Evolutionary conservation across 2,329 filamentous ascomycete genomes (phyloP).

Genomic region (Sarocladium kiliense): DNA sequence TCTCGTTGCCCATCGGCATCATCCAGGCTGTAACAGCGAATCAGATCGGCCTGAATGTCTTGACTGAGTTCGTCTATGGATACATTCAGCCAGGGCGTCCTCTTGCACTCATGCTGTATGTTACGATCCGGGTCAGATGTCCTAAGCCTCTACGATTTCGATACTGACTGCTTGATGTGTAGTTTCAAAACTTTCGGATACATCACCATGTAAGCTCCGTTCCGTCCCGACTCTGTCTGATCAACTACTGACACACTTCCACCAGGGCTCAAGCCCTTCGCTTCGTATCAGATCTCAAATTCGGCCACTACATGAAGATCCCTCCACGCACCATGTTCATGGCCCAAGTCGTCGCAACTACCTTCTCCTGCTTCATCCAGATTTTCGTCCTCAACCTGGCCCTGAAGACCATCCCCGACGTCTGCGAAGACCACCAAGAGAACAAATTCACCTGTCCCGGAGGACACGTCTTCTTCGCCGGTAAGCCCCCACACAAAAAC

Average conservation of each 20-base stretch:
- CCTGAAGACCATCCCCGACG: conserved; percentile 53
- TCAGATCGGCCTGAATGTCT: conserved; percentile 67
- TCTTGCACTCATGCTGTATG: conserved; percentile 66
- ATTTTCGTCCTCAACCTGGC: conserved; percentile 59
- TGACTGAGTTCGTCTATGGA: conserved; percentile 69
- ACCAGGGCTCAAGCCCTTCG: conserved; percentile 48
- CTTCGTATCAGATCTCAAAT: conserved; percentile 63
- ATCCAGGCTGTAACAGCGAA: conserved; percentile 67
- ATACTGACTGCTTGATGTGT: neutral
- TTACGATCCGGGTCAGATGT: too few species aligned
- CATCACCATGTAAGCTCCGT: conserved; percentile 45
- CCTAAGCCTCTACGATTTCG: too few species aligned
- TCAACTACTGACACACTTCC: neutral
- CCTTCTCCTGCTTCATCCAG: conserved; percentile 62
- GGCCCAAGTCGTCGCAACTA: conserved; percentile 60
- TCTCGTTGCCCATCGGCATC: conserved; percentile 63
- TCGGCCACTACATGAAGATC: conserved; percentile 70
- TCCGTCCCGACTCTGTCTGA: neutral
- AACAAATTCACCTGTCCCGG: conserved; percentile 60
- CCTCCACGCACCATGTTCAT: conserved; percentile 63
- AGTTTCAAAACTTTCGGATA: conserved; percentile 61
- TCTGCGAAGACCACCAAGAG: conserved; percentile 54
- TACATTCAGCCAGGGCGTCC: conserved; percentile 71
- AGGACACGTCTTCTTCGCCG: conserved; percentile 58
- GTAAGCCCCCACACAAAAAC: conserved; percentile 29